Base-by-base conservation (phyloP, 208 protist genomes). In the Trypanosoma platydactyli region DNA sequence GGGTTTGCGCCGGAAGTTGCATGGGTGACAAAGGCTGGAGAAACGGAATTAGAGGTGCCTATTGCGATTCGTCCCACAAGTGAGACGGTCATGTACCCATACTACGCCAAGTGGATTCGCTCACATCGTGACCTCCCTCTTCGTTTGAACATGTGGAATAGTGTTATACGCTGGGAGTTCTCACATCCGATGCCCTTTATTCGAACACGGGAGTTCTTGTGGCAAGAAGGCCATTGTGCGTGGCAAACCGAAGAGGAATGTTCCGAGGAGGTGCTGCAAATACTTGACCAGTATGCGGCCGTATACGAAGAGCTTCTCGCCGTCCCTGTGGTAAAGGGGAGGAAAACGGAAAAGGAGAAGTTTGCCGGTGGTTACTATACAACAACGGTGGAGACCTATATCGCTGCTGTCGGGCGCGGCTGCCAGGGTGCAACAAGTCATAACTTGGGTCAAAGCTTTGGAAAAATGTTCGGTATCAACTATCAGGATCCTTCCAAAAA, bases 131-230 rank as follows among this genome's bases (percentile, higher is more conserved):
- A 99, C 75, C 86, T 99, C 48, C 98, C 98, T 35, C 73, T 99
- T 30, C 97, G 94, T 25, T 76, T 98, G 35, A 98, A 98, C 74
- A 97, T 98, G 92, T 99, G 98, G 98, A 98, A 96, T 72, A 99
- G 99, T 73, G 98, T 99, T 49, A 98, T 99, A 27, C 95, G 98
- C 56, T 99, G 98, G 98, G 98, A 99, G 89, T 99, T 99, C 80
- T 99, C 98, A 74, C 90, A 99, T 74, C 97, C 98, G 27, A 98
- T 94, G 27, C 98, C 98, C 29, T 99, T 99, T 86, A 96, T 99
- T 68, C 95, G 98, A 68, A 98, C 96, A 11, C 86, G 98, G 55
- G 98, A 99, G 89, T 99, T 99, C 79, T 89, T 99, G 20, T 99
- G 98, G 98, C 98, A 99, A 88, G 98, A 99, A 86, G 98, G 98